Base-by-base conservation (phyloP, 257 asterid genomes). In the Eustoma russellianum region DNA sequence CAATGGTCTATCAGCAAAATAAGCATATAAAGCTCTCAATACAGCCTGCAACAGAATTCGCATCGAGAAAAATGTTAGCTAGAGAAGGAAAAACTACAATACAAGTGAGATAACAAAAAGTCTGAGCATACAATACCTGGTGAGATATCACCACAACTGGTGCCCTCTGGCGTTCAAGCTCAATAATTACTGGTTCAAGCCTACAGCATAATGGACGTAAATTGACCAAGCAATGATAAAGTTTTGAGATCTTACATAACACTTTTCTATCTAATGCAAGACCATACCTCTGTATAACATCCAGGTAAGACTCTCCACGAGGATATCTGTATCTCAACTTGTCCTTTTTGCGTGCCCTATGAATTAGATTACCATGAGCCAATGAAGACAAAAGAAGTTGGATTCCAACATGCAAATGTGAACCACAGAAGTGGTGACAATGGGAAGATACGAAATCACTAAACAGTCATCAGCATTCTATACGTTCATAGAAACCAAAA, bases 251-350 rank as follows among this genome's bases (percentile, higher is more conserved):
- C 53, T 50, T 48, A 9, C 46, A 16, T 28, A 48, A 45, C 48
- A 47, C 14, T 47, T n/a, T 24, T 24, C 30, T 24, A n/a, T 15
- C 2, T 19, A 13, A 13, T 52, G 14, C 18, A 30, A 50, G 55
- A 61, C 69, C 82, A 60, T 58, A 92, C 99, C 99, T 83, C 71
- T 92, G 99, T 69, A 92, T 88, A 57, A 92, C 99, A 66, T 92
- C 99, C 66, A 92, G 90, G 68, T 92, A 92, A 62, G 99, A 92
- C 62, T 92, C 99, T 46, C 99, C 97, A 50, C 99, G 92, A 59
- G 97, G 99, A 80, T 92, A 88, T 70, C 99, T 77, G 57, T 92
- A 92, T 77, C 97, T 77, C 74, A 92, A 68, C 73, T 92, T 92
- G 79, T 92, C 99, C 86, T 88, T 92, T 48, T 88, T 78, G 56